Evolutionary conservation across 139 green algal genomes (phyloP).

Genomic region (Marvania coccoides): DNA sequence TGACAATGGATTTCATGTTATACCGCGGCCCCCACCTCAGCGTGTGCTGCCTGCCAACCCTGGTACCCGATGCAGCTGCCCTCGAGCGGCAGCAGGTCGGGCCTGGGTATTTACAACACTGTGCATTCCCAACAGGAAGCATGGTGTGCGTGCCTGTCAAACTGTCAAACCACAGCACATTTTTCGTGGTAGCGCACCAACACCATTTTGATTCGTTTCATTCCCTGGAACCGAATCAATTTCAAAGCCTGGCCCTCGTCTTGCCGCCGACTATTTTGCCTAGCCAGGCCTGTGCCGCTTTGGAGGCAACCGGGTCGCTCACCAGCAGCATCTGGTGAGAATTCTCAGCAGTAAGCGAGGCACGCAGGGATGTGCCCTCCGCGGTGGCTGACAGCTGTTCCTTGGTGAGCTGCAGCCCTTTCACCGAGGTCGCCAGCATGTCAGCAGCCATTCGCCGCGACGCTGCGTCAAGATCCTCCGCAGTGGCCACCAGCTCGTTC

Average conservation of each 20-base stretch:
- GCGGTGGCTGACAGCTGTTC: conserved; percentile 20
- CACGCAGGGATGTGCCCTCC: conserved; percentile 5
- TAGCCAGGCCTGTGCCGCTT: conserved; percentile 17
- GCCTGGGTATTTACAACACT: no score
- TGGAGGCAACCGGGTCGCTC: background rate
- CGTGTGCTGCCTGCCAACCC: background rate
- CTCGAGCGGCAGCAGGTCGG: no score
- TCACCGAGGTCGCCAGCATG: conserved; percentile 1
- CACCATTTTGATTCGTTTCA: no score
- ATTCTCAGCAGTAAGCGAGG: conserved; percentile 14
- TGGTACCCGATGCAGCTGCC: no score
- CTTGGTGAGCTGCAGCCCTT: conserved; percentile 24
- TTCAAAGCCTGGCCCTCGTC: background rate
- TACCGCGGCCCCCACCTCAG: background rate
- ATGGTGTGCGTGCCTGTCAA: no score
- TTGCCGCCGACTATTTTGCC: background rate
- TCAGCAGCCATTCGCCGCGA: background rate
- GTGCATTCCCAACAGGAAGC: no score
- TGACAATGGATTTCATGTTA: no score
- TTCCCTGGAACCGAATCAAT: background rate
- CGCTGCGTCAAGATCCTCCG: background rate
- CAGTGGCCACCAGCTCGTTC: conserved; percentile 11
- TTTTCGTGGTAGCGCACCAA: no score
- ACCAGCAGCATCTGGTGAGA: conserved; percentile 27
- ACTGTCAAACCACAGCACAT: no score